Conservation (phyloP, 768 basidiomycete species). For the Boletus sp. region DNA sequence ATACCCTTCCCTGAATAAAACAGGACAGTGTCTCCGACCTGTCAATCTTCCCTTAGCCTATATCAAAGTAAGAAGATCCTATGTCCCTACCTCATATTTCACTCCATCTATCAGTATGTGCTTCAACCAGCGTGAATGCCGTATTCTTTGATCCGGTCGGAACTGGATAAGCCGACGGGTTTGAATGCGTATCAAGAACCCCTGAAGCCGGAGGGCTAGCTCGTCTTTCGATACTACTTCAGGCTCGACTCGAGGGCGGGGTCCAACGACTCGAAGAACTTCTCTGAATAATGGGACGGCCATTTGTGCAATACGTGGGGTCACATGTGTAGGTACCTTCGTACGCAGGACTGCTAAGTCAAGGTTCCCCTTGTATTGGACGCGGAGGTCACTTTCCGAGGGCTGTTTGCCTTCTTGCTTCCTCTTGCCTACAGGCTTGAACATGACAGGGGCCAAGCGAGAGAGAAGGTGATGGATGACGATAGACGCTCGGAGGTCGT, state of each 20-base stretch:
- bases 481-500: constrained; percentile 17
- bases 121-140: constrained; percentile 35
- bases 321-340: constrained; percentile 59
- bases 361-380: constrained; percentile 36
- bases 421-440: constrained; percentile 7
- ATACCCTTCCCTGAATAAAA: constrained; percentile 39
- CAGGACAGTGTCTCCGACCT: constrained; percentile 66
- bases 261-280: constrained; percentile 50
- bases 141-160: constrained; percentile 33
- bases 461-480: constrained; percentile 20
- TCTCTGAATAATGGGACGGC: constrained; percentile 54
- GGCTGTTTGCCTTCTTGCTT: neutral
- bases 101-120: constrained; percentile 42
- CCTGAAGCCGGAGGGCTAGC: constrained; percentile 17
- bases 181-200: constrained; percentile 21
- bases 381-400: neutral
- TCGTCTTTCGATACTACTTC: constrained; percentile 4
- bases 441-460: constrained; percentile 8
- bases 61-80: neutral
- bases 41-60: neutral
- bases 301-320: constrained; percentile 52
- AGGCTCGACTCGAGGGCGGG: constrained; percentile 27
- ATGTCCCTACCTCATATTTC: constrained; percentile 39
- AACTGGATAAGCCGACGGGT: constrained; percentile 15
- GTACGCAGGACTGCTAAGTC: constrained; percentile 59